Base-by-base conservation (phyloP, 2,329 filamentous ascomycete species). In the Dryadomyces quercivorus region DNA sequence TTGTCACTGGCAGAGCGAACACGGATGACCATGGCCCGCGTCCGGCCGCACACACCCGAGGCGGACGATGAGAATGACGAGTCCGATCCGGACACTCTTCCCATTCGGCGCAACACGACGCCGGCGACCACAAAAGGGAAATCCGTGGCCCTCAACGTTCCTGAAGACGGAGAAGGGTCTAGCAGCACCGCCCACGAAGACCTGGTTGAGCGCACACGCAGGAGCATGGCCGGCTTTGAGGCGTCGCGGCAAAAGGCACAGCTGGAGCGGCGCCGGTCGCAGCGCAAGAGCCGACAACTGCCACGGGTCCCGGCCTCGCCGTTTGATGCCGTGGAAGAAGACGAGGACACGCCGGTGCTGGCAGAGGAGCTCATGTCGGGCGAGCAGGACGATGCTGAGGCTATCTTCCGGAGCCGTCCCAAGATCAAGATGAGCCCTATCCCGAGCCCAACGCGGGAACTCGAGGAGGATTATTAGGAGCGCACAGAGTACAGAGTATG, bases 351-450 rank as follows among this genome's bases (percentile, higher is more conserved):
- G n/a, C 63, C 67, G 22, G 75, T 81, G 1, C 75, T 86, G 9
- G 75, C 78, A 0, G 85, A 92, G 63, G 78, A 84, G 59, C 69
- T 95, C 44, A 82, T 95, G 55, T 68, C 70, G 45, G 67, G 61
- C 31, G 76, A 76, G 16, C 77, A 84, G 54, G 83, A 88, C 60
- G 88, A 94, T 57, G 86, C 89, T 66, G 85, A 86, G 56, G 85
- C 84, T 26, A 84, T 95, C 1, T 96, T 96, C 66, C 88, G 84
- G 69, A 91, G 87, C 59, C 71, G 91, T 59, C 91, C 91, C 0
- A 86, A 83, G 67, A 81, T 96, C 60, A 84, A 84, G 59, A 80
- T 80, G 12, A 95, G 89, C 65, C 89, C 90, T 1, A 66, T 82
- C 2, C 70, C 72, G 9, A 78, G 72, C 54, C 77, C 77, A 21